Conservation (phyloP, 805 yeast species). For the Saccharomyces kudriavzevii region DNA sequence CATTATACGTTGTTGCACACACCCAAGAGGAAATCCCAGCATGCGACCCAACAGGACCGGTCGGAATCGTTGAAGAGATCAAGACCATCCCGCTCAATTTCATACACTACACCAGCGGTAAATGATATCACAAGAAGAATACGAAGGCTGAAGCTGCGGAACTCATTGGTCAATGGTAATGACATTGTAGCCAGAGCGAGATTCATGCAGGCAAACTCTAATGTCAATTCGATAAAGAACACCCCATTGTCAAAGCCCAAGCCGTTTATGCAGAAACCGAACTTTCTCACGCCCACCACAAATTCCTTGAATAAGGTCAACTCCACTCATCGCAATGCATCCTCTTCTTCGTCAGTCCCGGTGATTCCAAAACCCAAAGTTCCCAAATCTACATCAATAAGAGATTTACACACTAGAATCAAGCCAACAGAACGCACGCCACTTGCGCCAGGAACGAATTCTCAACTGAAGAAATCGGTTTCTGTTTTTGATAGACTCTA, state of each 20-base stretch:
- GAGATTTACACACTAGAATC: not conserved
- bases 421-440: not conserved
- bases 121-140: slow-evolving; percentile 23
- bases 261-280: slow-evolving; percentile 16
- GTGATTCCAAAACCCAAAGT: not conserved
- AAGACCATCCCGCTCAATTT: slow-evolving; percentile 1
- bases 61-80: slow-evolving; percentile 7
- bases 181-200: not conserved
- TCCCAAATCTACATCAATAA: not conserved
- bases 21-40: slow-evolving; percentile 6
- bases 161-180: slow-evolving; percentile 6
- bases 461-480: slow-evolving; percentile 1
- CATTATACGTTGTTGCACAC: slow-evolving; percentile 23
- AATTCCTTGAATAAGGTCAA: slow-evolving; percentile 17
- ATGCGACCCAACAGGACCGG: not conserved
- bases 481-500: slow-evolving; percentile 25
- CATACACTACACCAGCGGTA: slow-evolving; percentile 4
- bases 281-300: slow-evolving; percentile 20
- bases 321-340: not conserved
- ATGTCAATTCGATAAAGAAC: slow-evolving; percentile 8
- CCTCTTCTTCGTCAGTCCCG: not conserved
- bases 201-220: slow-evolving; percentile 5
- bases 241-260: slow-evolving; percentile 15
- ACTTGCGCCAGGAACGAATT: not conserved
- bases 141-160: slow-evolving; percentile 19